Evolutionary conservation across 106 monocot species (phyloP).

Genomic region (Iris macrosiphon): DNA sequence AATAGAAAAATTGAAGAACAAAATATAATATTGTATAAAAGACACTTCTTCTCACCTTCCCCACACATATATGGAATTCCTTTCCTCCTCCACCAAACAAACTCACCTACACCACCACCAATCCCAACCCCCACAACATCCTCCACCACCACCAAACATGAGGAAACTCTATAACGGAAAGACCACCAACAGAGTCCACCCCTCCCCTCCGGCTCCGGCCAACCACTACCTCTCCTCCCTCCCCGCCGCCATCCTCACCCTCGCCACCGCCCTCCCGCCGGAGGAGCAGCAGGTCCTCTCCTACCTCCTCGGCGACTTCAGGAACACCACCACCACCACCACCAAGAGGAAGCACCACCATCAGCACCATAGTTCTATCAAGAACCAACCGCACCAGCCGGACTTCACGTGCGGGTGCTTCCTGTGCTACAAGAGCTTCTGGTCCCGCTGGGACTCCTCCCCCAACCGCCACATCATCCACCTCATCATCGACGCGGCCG

Average conservation of each 20-base stretch:
- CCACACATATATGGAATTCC: too few relatives aligned
- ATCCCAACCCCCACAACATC: not conserved
- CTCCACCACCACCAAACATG: slow-evolving; percentile 4
- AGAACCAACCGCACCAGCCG: slow-evolving; percentile 30
- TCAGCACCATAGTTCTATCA: not conserved
- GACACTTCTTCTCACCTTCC: too few relatives aligned
- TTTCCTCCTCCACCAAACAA: too few relatives aligned
- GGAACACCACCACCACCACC: not conserved
- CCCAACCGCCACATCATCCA: slow-evolving; percentile 47
- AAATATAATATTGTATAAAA: too few relatives aligned
- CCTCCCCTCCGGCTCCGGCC: slow-evolving; percentile 13
- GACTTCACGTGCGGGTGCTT: slow-evolving; percentile 43
- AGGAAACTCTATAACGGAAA: slow-evolving; percentile 20
- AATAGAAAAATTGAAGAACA: too few relatives aligned
- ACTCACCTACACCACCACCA: not conserved
- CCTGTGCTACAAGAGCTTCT: slow-evolving; percentile 56
- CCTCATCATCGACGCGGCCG: slow-evolving; percentile 36
- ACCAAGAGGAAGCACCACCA: not conserved
- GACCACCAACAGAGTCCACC: slow-evolving; percentile 19
- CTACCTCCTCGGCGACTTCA: slow-evolving; percentile 24
- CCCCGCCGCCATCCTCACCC: slow-evolving; percentile 32
- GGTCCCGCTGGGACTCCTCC: slow-evolving; percentile 43
- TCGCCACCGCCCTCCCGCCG: slow-evolving; percentile 30
- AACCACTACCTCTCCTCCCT: slow-evolving; percentile 8
- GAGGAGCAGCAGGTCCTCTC: slow-evolving; percentile 37